Evolutionary conservation across 2,329 filamentous ascomycete species (phyloP).

Genomic region (Setomelanomma holmii): DNA sequence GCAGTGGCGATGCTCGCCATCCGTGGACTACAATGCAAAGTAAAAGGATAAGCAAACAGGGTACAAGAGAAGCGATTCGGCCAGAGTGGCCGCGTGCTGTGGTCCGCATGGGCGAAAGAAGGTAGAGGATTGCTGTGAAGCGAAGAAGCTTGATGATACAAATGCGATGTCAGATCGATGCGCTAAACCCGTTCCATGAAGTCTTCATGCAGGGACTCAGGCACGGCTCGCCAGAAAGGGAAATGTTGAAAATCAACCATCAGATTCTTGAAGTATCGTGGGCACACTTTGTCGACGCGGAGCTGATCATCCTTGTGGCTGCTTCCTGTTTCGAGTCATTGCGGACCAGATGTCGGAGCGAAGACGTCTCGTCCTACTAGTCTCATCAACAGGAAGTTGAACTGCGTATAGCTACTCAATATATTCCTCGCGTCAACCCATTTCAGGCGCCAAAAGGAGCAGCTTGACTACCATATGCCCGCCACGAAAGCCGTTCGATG

Average conservation of each 20-base stretch:
- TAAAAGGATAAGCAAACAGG: slow-evolving; percentile 8
- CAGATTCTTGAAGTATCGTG: too few species aligned
- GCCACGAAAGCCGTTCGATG: background rate
- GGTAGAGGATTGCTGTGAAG: slow-evolving; percentile 5
- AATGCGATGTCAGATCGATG: slow-evolving; percentile 11
- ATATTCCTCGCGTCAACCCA: too few species aligned
- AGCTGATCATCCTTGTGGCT: too few species aligned
- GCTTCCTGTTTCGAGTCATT: too few species aligned
- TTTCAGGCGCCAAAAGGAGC: too few species aligned
- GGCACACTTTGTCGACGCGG: too few species aligned
- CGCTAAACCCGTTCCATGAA: slow-evolving; percentile 30
- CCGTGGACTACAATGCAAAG: slow-evolving; percentile 8
- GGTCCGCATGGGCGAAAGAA: slow-evolving; percentile 19
- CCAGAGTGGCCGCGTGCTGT: slow-evolving; percentile 12
- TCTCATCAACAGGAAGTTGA: too few species aligned
- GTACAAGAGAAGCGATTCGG: slow-evolving; percentile 14
- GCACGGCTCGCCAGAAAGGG: background rate
- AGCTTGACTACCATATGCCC: background rate
- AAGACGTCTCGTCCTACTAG: too few species aligned
- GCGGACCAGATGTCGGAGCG: too few species aligned
- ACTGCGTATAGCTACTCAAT: too few species aligned
- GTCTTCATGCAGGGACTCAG: slow-evolving; percentile 21
- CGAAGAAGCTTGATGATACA: slow-evolving; percentile 10
- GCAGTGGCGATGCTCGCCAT: slow-evolving; percentile 23
- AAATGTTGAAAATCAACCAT: too few species aligned